phyloP scores from a whole-genome alignment of 768 basidiomycete genomes.

The Boletus patriciae region DNA sequence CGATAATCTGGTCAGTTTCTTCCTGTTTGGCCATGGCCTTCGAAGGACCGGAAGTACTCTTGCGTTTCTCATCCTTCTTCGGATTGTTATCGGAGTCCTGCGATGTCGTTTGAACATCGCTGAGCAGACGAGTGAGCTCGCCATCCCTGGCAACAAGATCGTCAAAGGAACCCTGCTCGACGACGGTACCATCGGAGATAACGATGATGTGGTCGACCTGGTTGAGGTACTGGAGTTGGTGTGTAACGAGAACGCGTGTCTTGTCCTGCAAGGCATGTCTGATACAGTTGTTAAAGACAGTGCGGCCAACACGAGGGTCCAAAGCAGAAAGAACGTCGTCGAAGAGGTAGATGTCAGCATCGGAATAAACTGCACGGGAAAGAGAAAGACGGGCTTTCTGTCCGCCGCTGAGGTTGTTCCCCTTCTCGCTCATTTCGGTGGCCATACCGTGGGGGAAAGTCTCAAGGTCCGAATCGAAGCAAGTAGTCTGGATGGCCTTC shows the following conservation, averaged over 20 bases:
- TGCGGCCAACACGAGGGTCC: conserved; percentile 46
- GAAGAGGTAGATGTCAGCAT: conserved; percentile 43
- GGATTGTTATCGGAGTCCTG: conserved; percentile 3
- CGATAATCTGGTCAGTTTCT: conserved; percentile 20
- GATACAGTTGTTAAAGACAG: conserved; percentile 30
- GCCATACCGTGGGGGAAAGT: conserved; percentile 30
- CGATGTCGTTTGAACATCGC: conserved; percentile 17
- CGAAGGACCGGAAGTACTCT: conserved; percentile 13
- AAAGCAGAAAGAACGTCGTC: conserved; percentile 49
- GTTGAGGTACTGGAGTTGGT: conserved; percentile 33
- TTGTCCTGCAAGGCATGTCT: conserved; percentile 22
- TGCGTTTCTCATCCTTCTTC: conserved; percentile 22
- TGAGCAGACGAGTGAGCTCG: conserved; percentile 27
- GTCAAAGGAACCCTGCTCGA: conserved; percentile 46
- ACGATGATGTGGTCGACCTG: conserved; percentile 49
- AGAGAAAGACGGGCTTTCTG: conserved; percentile 50
- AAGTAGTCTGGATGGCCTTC: conserved; percentile 28
- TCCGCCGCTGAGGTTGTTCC: conserved; percentile 45
- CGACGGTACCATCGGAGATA: conserved; percentile 43
- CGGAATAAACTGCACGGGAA: conserved; percentile 46
- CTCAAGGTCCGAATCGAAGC: conserved; percentile 31
- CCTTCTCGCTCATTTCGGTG: conserved; percentile 51
- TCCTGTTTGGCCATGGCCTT: conserved; percentile 12
- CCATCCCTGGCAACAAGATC: conserved; percentile 34
- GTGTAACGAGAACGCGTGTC: conserved; percentile 32